These are phyloP conservation scores for Pichia californica DNA, from an alignment of 805 yeast genomes.

Conservation along the genomic window DNA sequence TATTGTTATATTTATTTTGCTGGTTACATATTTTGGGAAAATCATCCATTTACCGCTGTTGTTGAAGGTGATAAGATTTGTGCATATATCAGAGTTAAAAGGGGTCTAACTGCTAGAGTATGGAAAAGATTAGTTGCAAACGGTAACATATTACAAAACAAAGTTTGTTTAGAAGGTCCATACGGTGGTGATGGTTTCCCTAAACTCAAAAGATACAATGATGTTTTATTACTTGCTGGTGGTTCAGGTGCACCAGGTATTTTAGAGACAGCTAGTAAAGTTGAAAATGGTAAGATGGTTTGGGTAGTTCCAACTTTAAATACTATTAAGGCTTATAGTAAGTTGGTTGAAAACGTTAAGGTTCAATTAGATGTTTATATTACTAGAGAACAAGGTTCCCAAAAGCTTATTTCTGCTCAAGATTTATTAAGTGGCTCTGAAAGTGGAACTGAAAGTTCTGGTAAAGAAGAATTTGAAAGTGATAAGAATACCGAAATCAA, in stretches of 20 bases:
- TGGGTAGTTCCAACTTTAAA: slow-evolving; percentile 54
- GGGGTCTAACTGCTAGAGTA: slow-evolving; percentile 45
- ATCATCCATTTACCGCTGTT: slow-evolving; percentile 63
- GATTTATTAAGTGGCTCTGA: not conserved
- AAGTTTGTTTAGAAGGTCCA: slow-evolving; percentile 57
- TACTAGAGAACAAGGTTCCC: slow-evolving; percentile 27
- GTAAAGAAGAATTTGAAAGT: not conserved
- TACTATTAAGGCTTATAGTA: slow-evolving; percentile 38
- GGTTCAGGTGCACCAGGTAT: slow-evolving; percentile 66
- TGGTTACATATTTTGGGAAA: slow-evolving; percentile 52
- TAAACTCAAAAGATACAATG: slow-evolving; percentile 42
- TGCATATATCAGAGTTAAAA: slow-evolving; percentile 41
- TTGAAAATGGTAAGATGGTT: slow-evolving; percentile 37
- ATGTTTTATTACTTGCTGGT: slow-evolving; percentile 54
- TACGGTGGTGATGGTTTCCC: slow-evolving; percentile 44
- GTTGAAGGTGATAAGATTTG: slow-evolving; percentile 32
- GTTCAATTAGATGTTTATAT: slow-evolving; percentile 31
- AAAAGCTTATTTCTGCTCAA: not conserved
- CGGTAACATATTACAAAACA: slow-evolving; percentile 8
- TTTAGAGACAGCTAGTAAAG: slow-evolving; percentile 30
- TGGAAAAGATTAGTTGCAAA: slow-evolving; percentile 23
- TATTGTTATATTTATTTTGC: slow-evolving; percentile 52
- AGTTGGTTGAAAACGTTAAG: slow-evolving; percentile 23
- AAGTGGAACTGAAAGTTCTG: slow-evolving; percentile 8
- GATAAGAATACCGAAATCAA: not conserved